Base-by-base conservation (phyloP, 192 early-diverging fungal genomes). In the Podila epigama region DNA sequence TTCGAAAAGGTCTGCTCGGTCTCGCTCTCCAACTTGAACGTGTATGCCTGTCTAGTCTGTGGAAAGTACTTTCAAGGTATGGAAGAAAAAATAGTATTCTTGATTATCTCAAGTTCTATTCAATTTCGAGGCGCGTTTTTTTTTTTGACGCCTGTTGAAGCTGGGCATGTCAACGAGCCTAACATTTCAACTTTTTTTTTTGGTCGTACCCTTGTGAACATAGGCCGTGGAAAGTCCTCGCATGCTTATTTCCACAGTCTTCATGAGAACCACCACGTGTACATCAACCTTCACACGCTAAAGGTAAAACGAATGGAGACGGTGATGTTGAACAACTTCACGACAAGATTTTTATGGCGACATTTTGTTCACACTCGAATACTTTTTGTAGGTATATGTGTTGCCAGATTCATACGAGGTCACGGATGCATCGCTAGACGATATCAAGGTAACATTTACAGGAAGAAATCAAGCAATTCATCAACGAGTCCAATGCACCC, bases 1-100 rank as follows among this genome's bases (percentile, higher is more conserved):
- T 99, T 99, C 81, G 97, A 99, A 73, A 95, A 97, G 58, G 88
- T 97, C 22, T 99, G 97, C 81, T 96, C 93, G 3, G 95, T 99
- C 1, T 97, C 95, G 29, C 85, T 99, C 41, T 92, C 92, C 33
- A 94, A 95, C 63, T 73, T 92, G 75, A 99, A 99, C 56, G 93
- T 99, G 0, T 99, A 99, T 69, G 93, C 95, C 0, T 99, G 97
- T 79, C 88, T 99, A 8, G 92, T 96, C 6, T 99, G 97, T 66
- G 97, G 96, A 55, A 97, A 94, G 73, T 99, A 96, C 72, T 97
- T 87, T 68, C 95, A 96, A 87, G 94, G 89, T 93, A 20, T 22
- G 42, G 39, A 16, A 13, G 20, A 40, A 31, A 11, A 29, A 42
- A 41, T 36, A n/a, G 51, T 31, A 18, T 27, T 4, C 6, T 25